Conservation (phyloP, 2,329 filamentous ascomycete species). For the Pseudocercospora musae region DNA sequence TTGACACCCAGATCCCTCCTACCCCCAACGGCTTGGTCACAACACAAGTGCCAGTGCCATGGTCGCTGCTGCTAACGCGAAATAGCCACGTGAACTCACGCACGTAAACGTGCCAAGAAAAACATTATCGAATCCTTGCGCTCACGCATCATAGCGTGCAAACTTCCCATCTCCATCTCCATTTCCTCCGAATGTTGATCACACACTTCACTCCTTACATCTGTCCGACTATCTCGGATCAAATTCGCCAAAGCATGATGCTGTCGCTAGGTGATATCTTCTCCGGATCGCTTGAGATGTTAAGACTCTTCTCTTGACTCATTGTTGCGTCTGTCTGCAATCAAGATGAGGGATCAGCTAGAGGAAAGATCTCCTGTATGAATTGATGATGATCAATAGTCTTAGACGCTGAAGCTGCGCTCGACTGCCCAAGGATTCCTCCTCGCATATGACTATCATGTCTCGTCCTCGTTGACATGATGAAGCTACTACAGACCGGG, state of each 20-base stretch:
- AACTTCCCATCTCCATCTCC: no score
- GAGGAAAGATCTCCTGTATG: no score
- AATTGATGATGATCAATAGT: no score
- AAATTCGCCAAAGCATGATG: slow-evolving; percentile 14
- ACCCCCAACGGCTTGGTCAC: not conserved
- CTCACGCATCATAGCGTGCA: no score
- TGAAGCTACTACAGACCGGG: not conserved
- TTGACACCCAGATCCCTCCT: not conserved
- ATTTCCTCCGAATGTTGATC: no score
- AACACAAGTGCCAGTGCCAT: not conserved
- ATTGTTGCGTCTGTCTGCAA: not conserved
- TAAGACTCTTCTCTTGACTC: not conserved
- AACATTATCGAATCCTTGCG: no score
- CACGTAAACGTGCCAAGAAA: no score
- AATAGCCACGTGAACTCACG: not conserved
- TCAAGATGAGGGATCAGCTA: not conserved
- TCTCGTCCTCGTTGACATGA: not conserved
- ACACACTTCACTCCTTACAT: no score
- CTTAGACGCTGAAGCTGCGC: no score
- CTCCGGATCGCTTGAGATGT: not conserved
- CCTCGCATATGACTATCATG: no score
- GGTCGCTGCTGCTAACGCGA: not conserved
- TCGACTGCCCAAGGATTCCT: no score
- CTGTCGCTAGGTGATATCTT: not conserved
- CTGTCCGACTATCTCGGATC: slow-evolving; percentile 17